Evolutionary conservation across 768 basidiomycete genomes (phyloP).

Genomic region (Leccinum ochraceum): DNA sequence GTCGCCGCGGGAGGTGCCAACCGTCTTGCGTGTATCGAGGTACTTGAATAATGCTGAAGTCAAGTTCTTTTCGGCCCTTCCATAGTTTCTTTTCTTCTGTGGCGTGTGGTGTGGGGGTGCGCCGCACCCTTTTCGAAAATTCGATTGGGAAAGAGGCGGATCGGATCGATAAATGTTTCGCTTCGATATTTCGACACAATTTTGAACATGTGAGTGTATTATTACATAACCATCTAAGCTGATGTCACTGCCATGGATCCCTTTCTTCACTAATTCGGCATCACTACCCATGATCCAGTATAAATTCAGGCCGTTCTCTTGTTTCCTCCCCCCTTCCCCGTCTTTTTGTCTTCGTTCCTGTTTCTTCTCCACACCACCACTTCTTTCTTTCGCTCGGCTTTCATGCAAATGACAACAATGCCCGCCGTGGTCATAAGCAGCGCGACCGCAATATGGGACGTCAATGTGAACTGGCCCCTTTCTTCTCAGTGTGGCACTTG

Average conservation of each 20-base stretch:
- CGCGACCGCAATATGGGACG: slow-evolving; percentile 71
- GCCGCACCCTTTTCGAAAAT: not conserved
- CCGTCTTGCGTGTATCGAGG: not conserved
- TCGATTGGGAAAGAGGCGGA: slow-evolving; percentile 5
- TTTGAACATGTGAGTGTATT: slow-evolving; percentile 14
- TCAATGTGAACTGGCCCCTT: slow-evolving; percentile 62
- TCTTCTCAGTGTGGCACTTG: slow-evolving; percentile 72
- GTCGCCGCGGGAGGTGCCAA: slow-evolving; percentile 10
- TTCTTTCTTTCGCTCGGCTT: not conserved
- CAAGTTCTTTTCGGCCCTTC: not conserved
- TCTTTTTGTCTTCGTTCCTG: slow-evolving; percentile 10
- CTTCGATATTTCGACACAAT: slow-evolving; percentile 14
- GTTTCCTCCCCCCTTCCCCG: slow-evolving; percentile 3
- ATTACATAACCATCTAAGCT: slow-evolving; percentile 25
- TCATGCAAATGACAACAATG: slow-evolving; percentile 28
- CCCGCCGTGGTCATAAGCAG: slow-evolving; percentile 49
- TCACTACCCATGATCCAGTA: slow-evolving; percentile 24
- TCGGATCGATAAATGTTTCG: slow-evolving; percentile 22
- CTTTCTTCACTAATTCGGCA: slow-evolving; percentile 33
- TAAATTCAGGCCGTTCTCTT: slow-evolving; percentile 27
- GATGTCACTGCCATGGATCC: slow-evolving; percentile 35
- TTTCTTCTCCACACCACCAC: not conserved
- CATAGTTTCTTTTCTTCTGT: slow-evolving; percentile 14
- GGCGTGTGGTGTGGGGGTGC: slow-evolving; percentile 18
- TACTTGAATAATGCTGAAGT: not conserved